Base-by-base conservation (phyloP, 306 rosid genomes). In the Malus orientalis region DNA sequence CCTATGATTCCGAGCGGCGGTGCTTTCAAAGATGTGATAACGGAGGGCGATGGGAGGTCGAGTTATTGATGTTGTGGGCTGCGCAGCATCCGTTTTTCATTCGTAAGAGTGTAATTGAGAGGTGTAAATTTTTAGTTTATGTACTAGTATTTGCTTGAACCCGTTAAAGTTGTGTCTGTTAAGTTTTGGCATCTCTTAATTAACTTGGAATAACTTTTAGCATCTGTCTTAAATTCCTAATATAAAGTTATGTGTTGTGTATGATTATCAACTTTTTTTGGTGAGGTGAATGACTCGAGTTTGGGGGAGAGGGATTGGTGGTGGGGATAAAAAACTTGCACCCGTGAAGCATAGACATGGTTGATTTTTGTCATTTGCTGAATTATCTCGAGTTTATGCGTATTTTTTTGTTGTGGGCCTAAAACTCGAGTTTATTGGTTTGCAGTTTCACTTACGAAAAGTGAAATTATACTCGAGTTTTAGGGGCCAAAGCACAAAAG, bases 1-100 rank as follows among this genome's bases (percentile, higher is more conserved):
- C 97, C 99, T 0, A 95, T 92, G 98, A 95, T 95, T 78, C 97
- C 97, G 0, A 90, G 98, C 74, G 92, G 92, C 23, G 97, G 96
- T 20, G 81, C 91, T 27, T 94, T 95, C 91, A 84, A 95, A 76
- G 99, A 95, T 68, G 87, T 92, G 74, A 95, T 95, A 49, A 92
- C 91, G 11, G 96, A 92, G 36, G 96, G 97, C 44, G 96, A 95
- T 85, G 98, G 97, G 51, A 89, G 97, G 85, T 74, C 53, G 18
- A 45, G 60, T 25, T 83, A 92, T 79, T 95, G 74, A 83, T 73
- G 75, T 66, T 49, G 54, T 4, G 1, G 9, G 15, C 18, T 13
- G 40, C 11, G 18, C 18, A 16, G 27, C 11, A 4, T 23, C 20
- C 16, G 29, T 70, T 57, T 59, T 30, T 11, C 44, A 20, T 63